Evolutionary conservation across 1,139 yeast genomes (phyloP).

Genomic region (Kodamaea ohmeri): DNA sequence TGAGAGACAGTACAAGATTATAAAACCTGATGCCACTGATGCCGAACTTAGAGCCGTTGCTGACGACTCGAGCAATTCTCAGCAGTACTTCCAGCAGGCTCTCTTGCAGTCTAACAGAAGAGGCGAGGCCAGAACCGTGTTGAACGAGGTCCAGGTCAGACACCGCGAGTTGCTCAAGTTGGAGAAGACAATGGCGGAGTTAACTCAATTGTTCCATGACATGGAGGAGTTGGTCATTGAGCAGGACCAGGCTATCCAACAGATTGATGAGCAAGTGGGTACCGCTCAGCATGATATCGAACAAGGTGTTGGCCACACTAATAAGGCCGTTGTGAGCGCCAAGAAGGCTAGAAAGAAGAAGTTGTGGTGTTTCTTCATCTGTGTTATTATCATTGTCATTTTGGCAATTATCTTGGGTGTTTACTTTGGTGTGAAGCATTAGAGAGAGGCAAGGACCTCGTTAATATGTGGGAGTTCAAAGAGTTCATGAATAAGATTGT

Average conservation of each 20-base stretch:
- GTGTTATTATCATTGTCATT: constrained; percentile 56
- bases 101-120: constrained; percentile 87
- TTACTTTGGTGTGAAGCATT: constrained; percentile 36
- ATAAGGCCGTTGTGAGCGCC: constrained; percentile 86
- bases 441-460: background rate
- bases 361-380: constrained; percentile 78
- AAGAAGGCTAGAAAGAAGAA: constrained; percentile 89
- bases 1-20: constrained; percentile 87
- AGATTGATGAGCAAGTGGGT: constrained; percentile 76
- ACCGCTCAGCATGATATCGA: constrained; percentile 89
- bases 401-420: constrained; percentile 65
- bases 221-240: constrained; percentile 96
- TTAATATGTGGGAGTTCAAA: background rate
- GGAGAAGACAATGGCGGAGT: constrained; percentile 93
- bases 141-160: constrained; percentile 94
- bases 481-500: background rate
- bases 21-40: constrained; percentile 89
- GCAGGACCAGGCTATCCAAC: constrained; percentile 87
- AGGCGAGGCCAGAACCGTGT: constrained; percentile 94
- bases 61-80: constrained; percentile 66
- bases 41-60: constrained; percentile 81
- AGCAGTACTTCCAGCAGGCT: constrained; percentile 93
- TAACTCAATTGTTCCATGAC: constrained; percentile 90
- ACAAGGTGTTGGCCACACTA: constrained; percentile 92
- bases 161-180: constrained; percentile 94